These are phyloP conservation scores for Cladosporium halotolerans DNA, from an alignment of 2,329 filamentous ascomycete genomes.

Conservation along the genomic window DNA sequence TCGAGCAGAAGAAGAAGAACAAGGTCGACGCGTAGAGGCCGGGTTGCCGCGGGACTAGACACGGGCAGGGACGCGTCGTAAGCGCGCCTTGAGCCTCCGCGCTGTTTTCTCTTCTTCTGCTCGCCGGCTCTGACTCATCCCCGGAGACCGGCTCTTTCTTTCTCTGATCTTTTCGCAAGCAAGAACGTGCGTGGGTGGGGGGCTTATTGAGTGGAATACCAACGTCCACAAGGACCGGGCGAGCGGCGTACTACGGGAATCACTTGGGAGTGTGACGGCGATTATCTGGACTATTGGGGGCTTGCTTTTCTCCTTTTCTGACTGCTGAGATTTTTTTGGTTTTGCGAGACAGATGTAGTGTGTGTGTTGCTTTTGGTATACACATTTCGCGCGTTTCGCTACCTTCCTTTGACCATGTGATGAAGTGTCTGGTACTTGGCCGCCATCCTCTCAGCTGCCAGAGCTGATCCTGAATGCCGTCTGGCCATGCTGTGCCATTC, in stretches of 20 bases:
- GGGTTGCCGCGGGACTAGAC: not conserved
- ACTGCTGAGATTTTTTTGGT: not conserved
- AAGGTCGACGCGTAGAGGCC: constrained; percentile 41
- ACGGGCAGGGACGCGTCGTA: constrained; percentile 1
- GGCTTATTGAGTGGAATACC: constrained; percentile 6
- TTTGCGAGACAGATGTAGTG: not conserved
- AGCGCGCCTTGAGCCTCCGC: too few species aligned
- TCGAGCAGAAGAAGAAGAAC: constrained; percentile 94
- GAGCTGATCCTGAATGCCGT: too few species aligned
- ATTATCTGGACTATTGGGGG: constrained; percentile 10
- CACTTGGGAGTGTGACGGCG: constrained; percentile 6
- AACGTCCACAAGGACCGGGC: not conserved
- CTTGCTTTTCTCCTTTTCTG: constrained; percentile 10
- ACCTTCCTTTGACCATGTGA: too few species aligned
- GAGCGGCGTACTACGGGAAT: constrained; percentile 1
- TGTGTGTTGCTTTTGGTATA: not conserved
- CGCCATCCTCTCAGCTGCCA: too few species aligned
- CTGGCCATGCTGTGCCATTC: too few species aligned
- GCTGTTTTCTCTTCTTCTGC: not conserved
- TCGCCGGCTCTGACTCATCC: too few species aligned
- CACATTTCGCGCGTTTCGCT: too few species aligned
- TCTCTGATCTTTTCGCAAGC: not conserved
- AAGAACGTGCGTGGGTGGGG: not conserved
- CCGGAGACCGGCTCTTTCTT: not conserved
- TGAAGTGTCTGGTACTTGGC: too few species aligned